These are phyloP conservation scores for Pseudoscleropodium purum DNA, from an alignment of 225 moss, liverwort and hornwort genomes.

Conservation along the genomic window DNA sequence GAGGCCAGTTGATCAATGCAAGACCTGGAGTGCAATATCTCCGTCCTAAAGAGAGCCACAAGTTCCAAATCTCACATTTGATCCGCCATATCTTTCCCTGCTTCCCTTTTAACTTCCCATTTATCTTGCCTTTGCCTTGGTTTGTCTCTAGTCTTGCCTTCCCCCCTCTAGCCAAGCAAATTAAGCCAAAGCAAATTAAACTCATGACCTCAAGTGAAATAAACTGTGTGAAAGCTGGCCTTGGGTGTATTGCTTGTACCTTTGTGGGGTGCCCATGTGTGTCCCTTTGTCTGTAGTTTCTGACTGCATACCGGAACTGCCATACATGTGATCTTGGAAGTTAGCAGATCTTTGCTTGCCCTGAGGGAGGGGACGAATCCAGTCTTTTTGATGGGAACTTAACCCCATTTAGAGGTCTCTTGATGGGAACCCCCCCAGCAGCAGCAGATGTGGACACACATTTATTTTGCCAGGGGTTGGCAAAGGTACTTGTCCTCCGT, in stretches of 20 bases:
- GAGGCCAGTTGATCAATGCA: background rate
- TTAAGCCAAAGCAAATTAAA: background rate
- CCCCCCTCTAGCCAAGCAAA: background rate
- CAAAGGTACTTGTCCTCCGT: background rate
- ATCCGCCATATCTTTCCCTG: background rate
- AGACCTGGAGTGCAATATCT: background rate
- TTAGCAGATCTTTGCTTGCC: background rate
- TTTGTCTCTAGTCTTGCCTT: background rate
- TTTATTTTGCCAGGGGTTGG: conserved; percentile 5
- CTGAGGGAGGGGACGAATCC: background rate
- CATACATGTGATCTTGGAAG: background rate
- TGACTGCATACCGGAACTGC: background rate
- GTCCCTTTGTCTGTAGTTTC: conserved; percentile 2
- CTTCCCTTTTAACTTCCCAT: background rate
- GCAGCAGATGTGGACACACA: conserved; percentile 10
- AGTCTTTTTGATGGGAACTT: background rate
- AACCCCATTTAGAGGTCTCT: background rate
- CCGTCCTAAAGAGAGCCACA: background rate
- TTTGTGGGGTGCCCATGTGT: background rate
- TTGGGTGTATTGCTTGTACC: background rate
- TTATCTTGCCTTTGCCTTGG: background rate
- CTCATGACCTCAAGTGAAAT: background rate
- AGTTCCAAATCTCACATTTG: background rate
- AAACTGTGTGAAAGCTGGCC: background rate
- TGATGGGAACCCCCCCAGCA: background rate